Conservation (phyloP, 192 early-diverging fungal species). For the Dispira simplex region DNA sequence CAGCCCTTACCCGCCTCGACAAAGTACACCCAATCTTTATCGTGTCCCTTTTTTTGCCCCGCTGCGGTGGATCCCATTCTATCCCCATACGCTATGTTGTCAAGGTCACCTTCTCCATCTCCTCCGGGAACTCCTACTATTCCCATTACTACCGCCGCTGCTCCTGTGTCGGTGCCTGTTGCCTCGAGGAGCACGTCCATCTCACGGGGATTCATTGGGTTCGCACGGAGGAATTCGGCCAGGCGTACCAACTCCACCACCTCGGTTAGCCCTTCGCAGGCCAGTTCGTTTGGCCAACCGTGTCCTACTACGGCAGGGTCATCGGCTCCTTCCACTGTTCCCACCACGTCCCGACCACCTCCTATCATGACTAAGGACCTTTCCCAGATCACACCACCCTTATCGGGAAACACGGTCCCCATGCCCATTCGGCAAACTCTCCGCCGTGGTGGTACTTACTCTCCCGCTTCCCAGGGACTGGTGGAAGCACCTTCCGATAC, state of each 20-base stretch:
- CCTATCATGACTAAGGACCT: constrained; percentile 2
- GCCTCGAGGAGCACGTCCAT: not conserved
- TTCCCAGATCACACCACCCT: not conserved
- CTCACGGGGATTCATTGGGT: not conserved
- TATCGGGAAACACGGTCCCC: not conserved
- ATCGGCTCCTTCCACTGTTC: not conserved
- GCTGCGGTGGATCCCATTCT: not conserved
- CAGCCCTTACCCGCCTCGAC: not conserved
- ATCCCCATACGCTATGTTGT: not conserved
- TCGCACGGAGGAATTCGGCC: not conserved
- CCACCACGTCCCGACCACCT: not conserved
- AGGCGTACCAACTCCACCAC: not conserved
- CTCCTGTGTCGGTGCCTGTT: not conserved
- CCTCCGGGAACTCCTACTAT: not conserved
- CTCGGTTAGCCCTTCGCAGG: not conserved
- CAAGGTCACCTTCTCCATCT: not conserved
- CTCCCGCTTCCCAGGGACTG: not conserved
- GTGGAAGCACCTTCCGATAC: not conserved
- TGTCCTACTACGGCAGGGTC: not conserved
- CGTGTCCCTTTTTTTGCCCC: not conserved
- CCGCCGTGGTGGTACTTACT: not conserved
- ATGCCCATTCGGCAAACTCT: not conserved
- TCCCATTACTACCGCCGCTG: not conserved
- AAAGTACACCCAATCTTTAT: not conserved
- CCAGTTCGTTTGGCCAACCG: not conserved